Base-by-base conservation (phyloP, 1,139 yeast species). In the Debaryomyces singareniensis region DNA sequence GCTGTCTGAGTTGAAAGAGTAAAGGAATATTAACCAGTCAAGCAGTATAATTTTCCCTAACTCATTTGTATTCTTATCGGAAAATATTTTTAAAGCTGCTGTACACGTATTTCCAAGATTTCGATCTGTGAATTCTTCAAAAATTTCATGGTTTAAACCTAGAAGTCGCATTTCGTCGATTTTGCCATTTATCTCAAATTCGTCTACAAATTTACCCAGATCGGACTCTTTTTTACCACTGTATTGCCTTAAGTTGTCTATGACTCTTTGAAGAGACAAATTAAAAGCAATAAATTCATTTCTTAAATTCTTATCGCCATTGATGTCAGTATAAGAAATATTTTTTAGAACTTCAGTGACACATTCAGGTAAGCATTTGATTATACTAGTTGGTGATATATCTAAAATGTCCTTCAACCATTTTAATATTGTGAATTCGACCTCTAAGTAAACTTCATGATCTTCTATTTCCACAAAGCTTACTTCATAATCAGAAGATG, bases 21-120 rank as follows among this genome's bases (percentile, higher is more conserved):
- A 93, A 27, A 93, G 65, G 68, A 86, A 77, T 15, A 80, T 78
- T 22, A 93, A 64, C 98, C 98, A 93, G 42, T 89, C 96, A 27
- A 93, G 61, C 13, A 94, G 83, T 0, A 94, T 87, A 13, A 87
- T 71, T 39, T 93, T 67, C 0, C 96, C 84, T 21, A 80, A 75
- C 40, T 86, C 95, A 43, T 85, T 81, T 34, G 52, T 37, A 9
- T 59, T 53, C 10, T 9, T 9, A 20, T 55, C 53, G 16, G 62
- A 49, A 35, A 63, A 65, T 39, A 63, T 68, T 25, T 52, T 47
- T 45, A 59, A 55, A 9, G 65, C 61, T 2, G 54, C 51, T 20
- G 53, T 52, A 25, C 66, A 48, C 0, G 68, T 62, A 11, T 47
- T 43, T 5, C 55, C 53, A 30, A 67, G 50, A 31, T 66, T 63